Percentiles rank a stretch among this genome's conserved stretches.
phyloP scores from a whole-genome alignment of 371 early-diverging fungal genomes.

The Neoconidiobolus thromboides region DNA sequence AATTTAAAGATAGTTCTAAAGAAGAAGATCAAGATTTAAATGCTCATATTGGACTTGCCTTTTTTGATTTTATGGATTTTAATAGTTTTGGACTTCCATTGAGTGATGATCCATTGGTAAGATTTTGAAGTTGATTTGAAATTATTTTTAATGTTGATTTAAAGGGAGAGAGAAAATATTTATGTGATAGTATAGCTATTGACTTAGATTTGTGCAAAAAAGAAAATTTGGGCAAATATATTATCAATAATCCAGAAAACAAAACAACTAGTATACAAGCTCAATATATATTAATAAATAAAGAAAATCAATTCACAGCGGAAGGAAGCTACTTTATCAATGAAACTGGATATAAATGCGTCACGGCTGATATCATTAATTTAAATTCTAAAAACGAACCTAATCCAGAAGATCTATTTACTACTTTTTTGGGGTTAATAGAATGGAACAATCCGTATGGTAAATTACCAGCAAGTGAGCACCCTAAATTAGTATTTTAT shows the following conservation, averaged over 20 bases:
- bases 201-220: neutral
- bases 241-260: neutral
- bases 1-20: neutral
- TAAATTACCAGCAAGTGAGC: constrained; percentile 59
- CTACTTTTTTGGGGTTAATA: constrained; percentile 13
- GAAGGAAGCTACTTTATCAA: neutral
- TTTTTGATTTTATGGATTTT: constrained; percentile 2
- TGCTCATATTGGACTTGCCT: neutral
- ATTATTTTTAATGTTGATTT: too few relatives aligned
- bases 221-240: constrained; percentile 1
- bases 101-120: neutral
- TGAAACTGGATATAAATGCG: constrained; percentile 2
- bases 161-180: neutral
- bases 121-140: neutral
- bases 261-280: neutral
- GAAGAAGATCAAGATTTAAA: neutral
- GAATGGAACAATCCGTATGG: constrained; percentile 67
- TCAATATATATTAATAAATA: neutral
- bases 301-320: neutral
- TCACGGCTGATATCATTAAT: constrained; percentile 2
- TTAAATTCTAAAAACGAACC: neutral
- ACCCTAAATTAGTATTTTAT: constrained; percentile 62
- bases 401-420: neutral
- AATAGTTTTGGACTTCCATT: neutral
- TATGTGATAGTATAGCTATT: neutral